Conservation (phyloP, 192 early-diverging fungal genomes). For the Coemansia sp. region DNA sequence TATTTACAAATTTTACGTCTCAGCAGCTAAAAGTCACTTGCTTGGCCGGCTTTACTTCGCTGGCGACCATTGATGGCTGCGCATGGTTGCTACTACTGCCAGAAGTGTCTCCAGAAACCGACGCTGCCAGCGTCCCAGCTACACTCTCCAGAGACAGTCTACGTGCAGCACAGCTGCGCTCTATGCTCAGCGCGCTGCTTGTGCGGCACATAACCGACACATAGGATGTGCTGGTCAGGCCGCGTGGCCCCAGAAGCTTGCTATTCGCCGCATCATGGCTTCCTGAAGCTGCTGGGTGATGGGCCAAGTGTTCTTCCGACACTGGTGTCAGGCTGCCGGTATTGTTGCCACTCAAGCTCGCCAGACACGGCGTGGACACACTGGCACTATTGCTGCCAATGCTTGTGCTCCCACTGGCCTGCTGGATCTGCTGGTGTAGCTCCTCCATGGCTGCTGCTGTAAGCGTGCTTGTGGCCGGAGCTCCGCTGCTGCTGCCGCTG, state of each 20-base stretch:
- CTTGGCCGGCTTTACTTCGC: slow-evolving; percentile 18
- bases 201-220: slow-evolving; percentile 18
- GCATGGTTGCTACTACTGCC: neutral
- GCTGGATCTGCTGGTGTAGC: slow-evolving; percentile 25
- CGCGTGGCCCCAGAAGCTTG: slow-evolving; percentile 6
- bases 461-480: neutral
- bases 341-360: slow-evolving; percentile 1
- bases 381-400: slow-evolving; percentile 8
- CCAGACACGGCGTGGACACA: slow-evolving; percentile 23
- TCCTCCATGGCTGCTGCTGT: slow-evolving; percentile 16
- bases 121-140: slow-evolving; percentile 1
- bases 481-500: neutral
- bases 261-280: slow-evolving; percentile 12
- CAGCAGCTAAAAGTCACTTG: slow-evolving; percentile 45
- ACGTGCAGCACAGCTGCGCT: neutral
- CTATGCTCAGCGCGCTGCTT: neutral
- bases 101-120: neutral
- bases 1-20: neutral
- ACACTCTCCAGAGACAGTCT: slow-evolving; percentile 3
- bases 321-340: slow-evolving; percentile 37
- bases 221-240: slow-evolving; percentile 13
- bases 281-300: slow-evolving; percentile 27
- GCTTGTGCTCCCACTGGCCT: slow-evolving; percentile 5
- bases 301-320: slow-evolving; percentile 29
- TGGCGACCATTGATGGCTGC: neutral